Conservation (phyloP, 2,329 filamentous ascomycete genomes). For the Trichoderma sp. region DNA sequence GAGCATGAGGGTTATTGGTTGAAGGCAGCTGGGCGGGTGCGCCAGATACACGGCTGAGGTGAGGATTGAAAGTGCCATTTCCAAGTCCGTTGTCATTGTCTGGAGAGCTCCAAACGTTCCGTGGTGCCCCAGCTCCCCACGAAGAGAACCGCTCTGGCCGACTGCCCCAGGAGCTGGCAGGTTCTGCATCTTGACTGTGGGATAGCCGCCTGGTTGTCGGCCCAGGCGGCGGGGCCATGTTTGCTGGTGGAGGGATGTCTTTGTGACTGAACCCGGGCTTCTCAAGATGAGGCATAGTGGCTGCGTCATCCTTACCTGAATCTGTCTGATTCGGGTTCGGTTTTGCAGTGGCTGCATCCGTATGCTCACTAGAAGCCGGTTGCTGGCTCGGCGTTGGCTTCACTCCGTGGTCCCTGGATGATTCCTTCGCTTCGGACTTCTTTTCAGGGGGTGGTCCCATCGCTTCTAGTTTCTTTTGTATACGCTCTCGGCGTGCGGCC, state of each 20-base stretch:
- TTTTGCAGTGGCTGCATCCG: constrained; percentile 21
- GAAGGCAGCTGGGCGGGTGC: constrained; percentile 34
- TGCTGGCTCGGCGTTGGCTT: constrained; percentile 37
- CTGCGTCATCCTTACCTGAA: constrained; percentile 2
- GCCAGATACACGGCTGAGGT: constrained; percentile 50
- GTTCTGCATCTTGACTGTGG: constrained; percentile 34
- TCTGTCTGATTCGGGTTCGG: constrained; percentile 9
- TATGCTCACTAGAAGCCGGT: constrained; percentile 26
- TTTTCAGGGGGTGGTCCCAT: constrained; percentile 63
- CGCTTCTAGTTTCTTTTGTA: constrained; percentile 68
- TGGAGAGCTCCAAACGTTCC: constrained; percentile 74
- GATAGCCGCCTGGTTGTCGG: constrained; percentile 30
- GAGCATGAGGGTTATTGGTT: constrained; percentile 42
- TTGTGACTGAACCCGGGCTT: constrained; percentile 15
- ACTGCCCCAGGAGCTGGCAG: constrained; percentile 38
- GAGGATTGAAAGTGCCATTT: constrained; percentile 71
- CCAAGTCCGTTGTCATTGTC: constrained; percentile 68
- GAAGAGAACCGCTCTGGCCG: constrained; percentile 48
- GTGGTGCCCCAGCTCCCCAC: constrained; percentile 47
- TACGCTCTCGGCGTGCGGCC: constrained; percentile 66
- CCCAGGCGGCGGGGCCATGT: constrained; percentile 20
- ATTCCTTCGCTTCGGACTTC: constrained; percentile 54
- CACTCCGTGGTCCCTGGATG: constrained; percentile 39
- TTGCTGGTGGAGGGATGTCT: constrained; percentile 21
- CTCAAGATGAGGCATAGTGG: neutral